These are phyloP conservation scores for Pythium periplocum DNA, from an alignment of 352 stramenopile species.

Conservation along the genomic window DNA sequence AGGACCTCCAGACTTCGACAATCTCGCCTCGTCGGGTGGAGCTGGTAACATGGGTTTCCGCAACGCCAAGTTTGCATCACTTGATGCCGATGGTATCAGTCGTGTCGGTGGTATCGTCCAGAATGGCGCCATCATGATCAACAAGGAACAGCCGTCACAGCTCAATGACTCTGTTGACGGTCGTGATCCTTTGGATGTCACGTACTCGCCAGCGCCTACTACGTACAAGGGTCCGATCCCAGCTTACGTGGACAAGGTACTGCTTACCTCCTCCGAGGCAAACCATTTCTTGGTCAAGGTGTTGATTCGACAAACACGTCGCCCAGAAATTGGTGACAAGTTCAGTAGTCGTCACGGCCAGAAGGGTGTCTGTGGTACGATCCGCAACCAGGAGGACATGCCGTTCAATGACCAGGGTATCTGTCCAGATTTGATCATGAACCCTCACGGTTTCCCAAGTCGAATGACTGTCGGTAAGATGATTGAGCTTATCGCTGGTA, in stretches of 20 bases:
- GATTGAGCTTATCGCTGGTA: conserved; percentile 98
- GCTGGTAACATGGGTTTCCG: conserved; percentile 55
- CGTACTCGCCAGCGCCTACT: conserved; percentile 84
- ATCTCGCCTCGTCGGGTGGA: conserved; percentile 40
- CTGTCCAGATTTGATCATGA: conserved; percentile 99
- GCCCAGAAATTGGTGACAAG: conserved; percentile 99
- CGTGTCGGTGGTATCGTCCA: conserved; percentile 86
- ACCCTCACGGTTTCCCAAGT: conserved; percentile 99
- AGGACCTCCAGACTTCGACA: conserved; percentile 87
- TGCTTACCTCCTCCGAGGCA: conserved; percentile 97
- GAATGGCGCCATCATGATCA: conserved; percentile 96
- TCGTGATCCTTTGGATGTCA: conserved; percentile 66
- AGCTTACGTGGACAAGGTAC: conserved; percentile 97
- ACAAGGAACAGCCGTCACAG: conserved; percentile 97
- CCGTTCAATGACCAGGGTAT: conserved; percentile 98
- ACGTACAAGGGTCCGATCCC: conserved; percentile 95
- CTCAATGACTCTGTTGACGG: conserved; percentile 87
- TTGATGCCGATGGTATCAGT: conserved; percentile 97
- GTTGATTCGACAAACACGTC: conserved; percentile 92
- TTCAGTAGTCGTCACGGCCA: conserved; percentile 99
- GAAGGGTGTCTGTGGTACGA: conserved; percentile 99
- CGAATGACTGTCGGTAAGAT: conserved; percentile 99
- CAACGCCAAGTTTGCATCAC: conserved; percentile 89
- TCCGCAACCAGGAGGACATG: conserved; percentile 96
- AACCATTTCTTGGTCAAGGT: conserved; percentile 99